These are phyloP conservation scores for Penicillium sp. DNA, from an alignment of 2,329 filamentous ascomycete genomes.

Conservation along the genomic window DNA sequence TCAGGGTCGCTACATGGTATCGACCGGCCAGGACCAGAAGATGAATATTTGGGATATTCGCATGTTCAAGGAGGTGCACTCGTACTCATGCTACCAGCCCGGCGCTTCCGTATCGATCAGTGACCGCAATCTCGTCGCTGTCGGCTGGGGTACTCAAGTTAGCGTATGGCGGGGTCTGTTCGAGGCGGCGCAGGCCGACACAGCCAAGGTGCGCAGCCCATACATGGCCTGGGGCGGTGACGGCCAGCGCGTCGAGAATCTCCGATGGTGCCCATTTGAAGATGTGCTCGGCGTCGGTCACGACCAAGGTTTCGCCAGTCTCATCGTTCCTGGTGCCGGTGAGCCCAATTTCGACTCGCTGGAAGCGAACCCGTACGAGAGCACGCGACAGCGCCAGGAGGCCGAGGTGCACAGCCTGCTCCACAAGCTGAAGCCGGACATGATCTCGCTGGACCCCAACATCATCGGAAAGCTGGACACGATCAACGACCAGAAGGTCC, in stretches of 20 bases:
- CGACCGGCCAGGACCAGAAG: slow-evolving; percentile 82
- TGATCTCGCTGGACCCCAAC: slow-evolving; percentile 93
- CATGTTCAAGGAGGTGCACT: slow-evolving; percentile 90
- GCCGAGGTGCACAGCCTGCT: slow-evolving; percentile 84
- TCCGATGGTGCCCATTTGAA: slow-evolving; percentile 93
- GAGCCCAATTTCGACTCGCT: slow-evolving; percentile 95
- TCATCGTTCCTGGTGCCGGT: slow-evolving; percentile 91
- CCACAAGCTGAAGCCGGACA: slow-evolving; percentile 93
- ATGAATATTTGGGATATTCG: slow-evolving; percentile 97
- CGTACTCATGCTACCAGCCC: slow-evolving; percentile 80
- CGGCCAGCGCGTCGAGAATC: slow-evolving; percentile 74
- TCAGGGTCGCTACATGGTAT: slow-evolving; percentile 93
- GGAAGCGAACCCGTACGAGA: slow-evolving; percentile 95
- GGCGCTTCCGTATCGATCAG: slow-evolving; percentile 84
- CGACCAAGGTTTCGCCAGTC: slow-evolving; percentile 80
- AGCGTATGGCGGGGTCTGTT: slow-evolving; percentile 93
- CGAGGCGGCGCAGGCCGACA: slow-evolving; percentile 68
- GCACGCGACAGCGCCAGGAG: slow-evolving; percentile 87
- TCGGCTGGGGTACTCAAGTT: slow-evolving; percentile 87
- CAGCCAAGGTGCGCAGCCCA: slow-evolving; percentile 78
- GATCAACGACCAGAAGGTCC: slow-evolving; percentile 73
- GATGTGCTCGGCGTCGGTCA: slow-evolving; percentile 88
- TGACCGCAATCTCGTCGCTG: slow-evolving; percentile 81
- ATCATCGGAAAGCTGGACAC: slow-evolving; percentile 87
- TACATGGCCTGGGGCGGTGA: slow-evolving; percentile 95